A percentile compares a stretch with the other conserved stretches of the same genome.
Conservation (phyloP, 257 asterid species). For the Euphrasia confusa region DNA sequence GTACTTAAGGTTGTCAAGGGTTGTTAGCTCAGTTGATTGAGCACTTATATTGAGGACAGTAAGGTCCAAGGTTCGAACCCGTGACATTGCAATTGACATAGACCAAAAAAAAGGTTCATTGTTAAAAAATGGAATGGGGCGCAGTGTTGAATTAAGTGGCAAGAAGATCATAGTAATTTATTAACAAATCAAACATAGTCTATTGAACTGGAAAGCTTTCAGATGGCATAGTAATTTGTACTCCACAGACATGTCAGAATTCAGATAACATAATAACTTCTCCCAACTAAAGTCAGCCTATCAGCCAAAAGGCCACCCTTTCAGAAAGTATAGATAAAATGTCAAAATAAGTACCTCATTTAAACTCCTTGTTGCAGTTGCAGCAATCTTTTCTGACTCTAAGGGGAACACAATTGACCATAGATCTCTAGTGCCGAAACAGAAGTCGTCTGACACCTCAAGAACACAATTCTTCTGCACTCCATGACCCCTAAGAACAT, state of each 20-base stretch:
- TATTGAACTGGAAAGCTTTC: no score
- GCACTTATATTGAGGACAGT: no score
- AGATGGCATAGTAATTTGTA: no score
- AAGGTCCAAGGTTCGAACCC: no score
- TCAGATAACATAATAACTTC: conserved; percentile 12
- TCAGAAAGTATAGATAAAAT: conserved; percentile 17
- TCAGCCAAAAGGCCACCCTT: conserved; percentile 8
- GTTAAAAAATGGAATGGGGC: no score
- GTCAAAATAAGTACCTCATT: conserved; percentile 60
- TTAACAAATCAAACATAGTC: no score
- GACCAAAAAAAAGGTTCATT: no score
- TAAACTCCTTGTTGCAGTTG: conserved; percentile 66
- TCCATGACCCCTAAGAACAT: conserved; percentile 71
- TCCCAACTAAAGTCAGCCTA: conserved; percentile 9
- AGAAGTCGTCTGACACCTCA: conserved; percentile 58
- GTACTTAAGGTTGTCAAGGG: no score
- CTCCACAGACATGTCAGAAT: neutral
- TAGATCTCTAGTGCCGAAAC: conserved; percentile 57
- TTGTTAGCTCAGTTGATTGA: no score
- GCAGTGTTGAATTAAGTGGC: no score
- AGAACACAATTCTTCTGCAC: conserved; percentile 47
- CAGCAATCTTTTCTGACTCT: conserved; percentile 81
- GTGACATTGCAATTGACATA: no score
- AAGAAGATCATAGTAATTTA: no score
- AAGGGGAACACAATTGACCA: conserved; percentile 89